Evolutionary conservation across 768 basidiomycete genomes (phyloP), one percentile per base, ranked within the genome.

Genomic region (Tulasnella sp.): DNA sequence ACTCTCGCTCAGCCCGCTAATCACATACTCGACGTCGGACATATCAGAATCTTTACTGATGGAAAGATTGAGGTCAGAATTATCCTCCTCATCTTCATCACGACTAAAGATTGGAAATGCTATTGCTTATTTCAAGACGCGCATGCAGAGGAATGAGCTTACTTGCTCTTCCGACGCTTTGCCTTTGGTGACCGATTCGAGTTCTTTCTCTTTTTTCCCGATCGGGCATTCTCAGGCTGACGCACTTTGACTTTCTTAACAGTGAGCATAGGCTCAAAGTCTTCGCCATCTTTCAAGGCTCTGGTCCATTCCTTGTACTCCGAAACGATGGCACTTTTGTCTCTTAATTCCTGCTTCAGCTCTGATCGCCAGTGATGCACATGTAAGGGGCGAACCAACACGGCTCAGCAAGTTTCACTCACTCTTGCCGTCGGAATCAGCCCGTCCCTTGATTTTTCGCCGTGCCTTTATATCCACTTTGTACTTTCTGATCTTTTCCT

Each of bases 181-280:
- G 86, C 81, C 0, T 73, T 73, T 6, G 73, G 73, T 13, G 87
- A 85, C 6, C 85, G 82, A 10, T 85, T 80, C 5, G 79, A 80
- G 79, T 86, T 87, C 83, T 90, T 90, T 73, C 90, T 84, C 82
- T 91, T 91, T 81, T 85, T 88, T 55, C 84, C 82, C 9, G 79
- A 77, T 74, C 80, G 73, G 76, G 48, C 40, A 20, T 71, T 74
- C 46, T 81, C 20, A 80, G 46, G 78, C 81, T 82, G 9, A 67
- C 23, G 10, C 72, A 73, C 79, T 81, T 80, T 57, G 44, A 77
- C 80, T 13, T 35, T 74, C 61, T 81, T 82, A 79, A 84, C 84
- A 0, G 87, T 88, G 51, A 89, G 80, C 55, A 79, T 83, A 15
- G 88, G 86, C 35, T 81, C 84, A 79, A 88, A 90, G 0, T 84